These are phyloP conservation scores for Corynespora cassiicola DNA, from an alignment of 2,329 filamentous ascomycete genomes.

Conservation along the genomic window DNA sequence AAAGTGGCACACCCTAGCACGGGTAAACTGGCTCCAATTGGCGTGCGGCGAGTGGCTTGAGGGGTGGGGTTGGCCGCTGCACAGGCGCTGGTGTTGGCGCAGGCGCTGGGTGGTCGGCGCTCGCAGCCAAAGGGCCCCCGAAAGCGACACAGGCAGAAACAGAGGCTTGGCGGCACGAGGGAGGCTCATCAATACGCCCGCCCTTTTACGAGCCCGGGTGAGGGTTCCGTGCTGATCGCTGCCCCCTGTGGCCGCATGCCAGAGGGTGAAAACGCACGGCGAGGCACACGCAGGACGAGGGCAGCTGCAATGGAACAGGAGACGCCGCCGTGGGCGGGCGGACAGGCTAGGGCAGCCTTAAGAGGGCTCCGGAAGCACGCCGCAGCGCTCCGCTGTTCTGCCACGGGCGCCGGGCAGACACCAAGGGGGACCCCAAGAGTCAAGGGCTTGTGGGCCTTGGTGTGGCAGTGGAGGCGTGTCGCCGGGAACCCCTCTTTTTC, in stretches of 20 bases:
- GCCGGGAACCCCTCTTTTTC: slow-evolving; percentile 23
- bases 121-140: slow-evolving; percentile 24
- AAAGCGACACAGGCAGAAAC: slow-evolving; percentile 5
- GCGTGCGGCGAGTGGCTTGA: background rate
- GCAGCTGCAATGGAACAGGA: slow-evolving; percentile 24
- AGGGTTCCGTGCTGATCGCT: slow-evolving; percentile 27
- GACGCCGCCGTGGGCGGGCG: slow-evolving; percentile 6
- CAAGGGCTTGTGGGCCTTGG: slow-evolving; percentile 25
- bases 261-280: slow-evolving; percentile 29
- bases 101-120: slow-evolving; percentile 16
- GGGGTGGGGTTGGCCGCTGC: background rate
- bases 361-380: slow-evolving; percentile 17
- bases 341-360: too few species aligned
- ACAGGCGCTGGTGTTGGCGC: too few species aligned
- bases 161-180: slow-evolving; percentile 19
- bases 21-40: background rate
- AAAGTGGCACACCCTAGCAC: slow-evolving; percentile 17
- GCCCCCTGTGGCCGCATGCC: slow-evolving; percentile 22
- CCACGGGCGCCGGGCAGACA: too few species aligned
- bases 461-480: slow-evolving; percentile 41
- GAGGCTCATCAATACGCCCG: slow-evolving; percentile 15
- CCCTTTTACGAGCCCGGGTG: slow-evolving; percentile 12
- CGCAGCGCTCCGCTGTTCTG: slow-evolving; percentile 26
- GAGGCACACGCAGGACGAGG: slow-evolving; percentile 23
- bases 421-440: too few species aligned